Evolutionary conservation across 2,329 filamentous ascomycete species (phyloP).

Genomic region (Aspergillus hiratsukae): DNA sequence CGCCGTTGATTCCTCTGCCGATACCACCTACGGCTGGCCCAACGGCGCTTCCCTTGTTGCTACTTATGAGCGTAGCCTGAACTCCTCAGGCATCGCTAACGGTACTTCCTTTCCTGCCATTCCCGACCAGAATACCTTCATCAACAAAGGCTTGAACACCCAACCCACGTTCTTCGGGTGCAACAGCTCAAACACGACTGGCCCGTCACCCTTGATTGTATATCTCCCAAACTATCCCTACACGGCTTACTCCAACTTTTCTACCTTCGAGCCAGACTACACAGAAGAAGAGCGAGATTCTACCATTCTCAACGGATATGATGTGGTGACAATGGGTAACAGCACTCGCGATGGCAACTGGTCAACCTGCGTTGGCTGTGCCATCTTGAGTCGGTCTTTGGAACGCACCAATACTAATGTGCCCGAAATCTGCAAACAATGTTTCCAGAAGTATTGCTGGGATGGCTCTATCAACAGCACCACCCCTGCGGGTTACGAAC

Average conservation of each 20-base stretch:
- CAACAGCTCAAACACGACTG: conserved; percentile 57
- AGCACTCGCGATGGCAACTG: conserved; percentile 66
- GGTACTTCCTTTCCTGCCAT: conserved; percentile 65
- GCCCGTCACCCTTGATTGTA: conserved; percentile 62
- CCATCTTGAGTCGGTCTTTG: conserved; percentile 70
- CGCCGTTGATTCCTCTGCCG: conserved; percentile 69
- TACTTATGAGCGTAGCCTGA: conserved; percentile 62
- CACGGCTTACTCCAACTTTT: conserved; percentile 67
- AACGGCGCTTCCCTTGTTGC: conserved; percentile 69
- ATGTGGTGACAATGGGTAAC: conserved; percentile 76
- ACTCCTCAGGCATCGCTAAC: conserved; percentile 52
- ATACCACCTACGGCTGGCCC: conserved; percentile 64
- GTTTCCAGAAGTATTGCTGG: conserved; percentile 85
- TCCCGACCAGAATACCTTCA: conserved; percentile 68
- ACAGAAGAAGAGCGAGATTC: conserved; percentile 61
- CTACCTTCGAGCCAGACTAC: conserved; percentile 67
- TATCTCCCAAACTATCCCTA: conserved; percentile 89
- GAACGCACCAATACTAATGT: conserved; percentile 62
- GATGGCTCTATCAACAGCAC: conserved; percentile 59
- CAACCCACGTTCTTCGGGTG: conserved; percentile 76
- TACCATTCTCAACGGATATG: conserved; percentile 82
- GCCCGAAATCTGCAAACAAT: conserved; percentile 65
- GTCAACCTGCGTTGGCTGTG: conserved; percentile 78
- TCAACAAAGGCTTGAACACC: conserved; percentile 68
- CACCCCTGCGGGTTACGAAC: conserved; percentile 38